phyloP scores from a whole-genome alignment of 2,329 filamentous ascomycete species.

The Phyllosticta citribraziliensis region DNA sequence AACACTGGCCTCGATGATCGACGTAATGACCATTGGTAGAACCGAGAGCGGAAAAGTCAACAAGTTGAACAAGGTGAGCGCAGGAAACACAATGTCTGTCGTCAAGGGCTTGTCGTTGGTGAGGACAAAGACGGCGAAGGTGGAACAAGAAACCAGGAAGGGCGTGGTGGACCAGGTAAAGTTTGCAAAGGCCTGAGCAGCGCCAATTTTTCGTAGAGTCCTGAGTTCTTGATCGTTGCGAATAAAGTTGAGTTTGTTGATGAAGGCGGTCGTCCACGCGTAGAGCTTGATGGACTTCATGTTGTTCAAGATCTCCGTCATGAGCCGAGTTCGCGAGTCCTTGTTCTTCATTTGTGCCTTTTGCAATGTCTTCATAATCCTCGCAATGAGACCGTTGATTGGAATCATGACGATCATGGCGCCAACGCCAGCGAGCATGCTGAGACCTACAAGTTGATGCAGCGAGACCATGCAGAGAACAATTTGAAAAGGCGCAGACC shows the following conservation, averaged over 20 bases:
- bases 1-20: slow-evolving; percentile 91
- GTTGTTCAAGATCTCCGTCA: slow-evolving; percentile 97
- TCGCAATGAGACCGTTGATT: slow-evolving; percentile 82
- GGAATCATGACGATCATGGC: slow-evolving; percentile 98
- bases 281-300: slow-evolving; percentile 99
- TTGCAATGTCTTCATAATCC: slow-evolving; percentile 87
- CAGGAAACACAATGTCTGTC: slow-evolving; percentile 93
- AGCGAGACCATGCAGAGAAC: slow-evolving; percentile 89
- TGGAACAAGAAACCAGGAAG: slow-evolving; percentile 94
- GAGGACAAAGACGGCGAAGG: slow-evolving; percentile 88
- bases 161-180: slow-evolving; percentile 98
- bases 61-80: slow-evolving; percentile 86
- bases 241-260: slow-evolving; percentile 93
- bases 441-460: slow-evolving; percentile 87
- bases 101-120: slow-evolving; percentile 72
- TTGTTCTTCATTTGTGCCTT: slow-evolving; percentile 99
- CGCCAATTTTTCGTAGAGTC: slow-evolving; percentile 91
- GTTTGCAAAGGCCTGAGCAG: slow-evolving; percentile 85
- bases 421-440: slow-evolving; percentile 89
- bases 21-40: slow-evolving; percentile 94
- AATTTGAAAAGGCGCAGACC: slow-evolving; percentile 97
- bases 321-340: slow-evolving; percentile 81
- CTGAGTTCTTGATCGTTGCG: slow-evolving; percentile 93
- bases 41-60: slow-evolving; percentile 91
- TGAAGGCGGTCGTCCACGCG: slow-evolving; percentile 93